Percentiles rank a stretch among this genome's conserved stretches.
These are phyloP conservation scores for Candida broadrunensis DNA, from an alignment of 805 yeast genomes.

Conservation along the genomic window DNA sequence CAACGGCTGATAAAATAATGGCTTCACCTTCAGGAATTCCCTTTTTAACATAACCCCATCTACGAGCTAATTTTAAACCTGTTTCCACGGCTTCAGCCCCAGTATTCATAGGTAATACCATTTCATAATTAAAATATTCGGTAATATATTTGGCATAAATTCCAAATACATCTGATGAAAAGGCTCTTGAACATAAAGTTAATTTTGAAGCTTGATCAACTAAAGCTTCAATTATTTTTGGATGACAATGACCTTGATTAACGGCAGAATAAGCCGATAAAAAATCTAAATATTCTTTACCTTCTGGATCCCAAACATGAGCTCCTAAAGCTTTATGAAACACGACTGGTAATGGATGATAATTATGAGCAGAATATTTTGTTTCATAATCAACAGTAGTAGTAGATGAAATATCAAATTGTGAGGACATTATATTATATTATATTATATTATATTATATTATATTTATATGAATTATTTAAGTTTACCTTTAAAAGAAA, in stretches of 20 bases:
- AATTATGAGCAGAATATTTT: conserved; percentile 91
- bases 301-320: conserved; percentile 98
- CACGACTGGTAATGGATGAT: conserved; percentile 95
- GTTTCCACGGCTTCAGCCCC: conserved; percentile 99
- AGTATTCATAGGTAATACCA: conserved; percentile 96
- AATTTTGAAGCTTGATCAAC: conserved; percentile 81
- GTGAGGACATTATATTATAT: conserved; percentile 13
- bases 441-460: too few relatives aligned
- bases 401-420: conserved; percentile 55
- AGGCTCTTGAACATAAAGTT: conserved; percentile 90
- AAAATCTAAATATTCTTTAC: conserved; percentile 88
- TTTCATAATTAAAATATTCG: conserved; percentile 85
- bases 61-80: conserved; percentile 88
- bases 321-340: conserved; percentile 86
- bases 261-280: conserved; percentile 95
- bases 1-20: conserved; percentile 78
- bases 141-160: conserved; percentile 83
- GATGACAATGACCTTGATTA: conserved; percentile 98
- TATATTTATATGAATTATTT: too few relatives aligned
- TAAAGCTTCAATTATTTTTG: conserved; percentile 81
- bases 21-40: conserved; percentile 83
- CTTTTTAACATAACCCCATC: conserved; percentile 93
- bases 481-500: too few relatives aligned
- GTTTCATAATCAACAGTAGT: conserved; percentile 68
- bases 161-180: conserved; percentile 86